Evolutionary conservation across 163 green algal species (phyloP).

Genomic region (Scenedesmus sp.): DNA sequence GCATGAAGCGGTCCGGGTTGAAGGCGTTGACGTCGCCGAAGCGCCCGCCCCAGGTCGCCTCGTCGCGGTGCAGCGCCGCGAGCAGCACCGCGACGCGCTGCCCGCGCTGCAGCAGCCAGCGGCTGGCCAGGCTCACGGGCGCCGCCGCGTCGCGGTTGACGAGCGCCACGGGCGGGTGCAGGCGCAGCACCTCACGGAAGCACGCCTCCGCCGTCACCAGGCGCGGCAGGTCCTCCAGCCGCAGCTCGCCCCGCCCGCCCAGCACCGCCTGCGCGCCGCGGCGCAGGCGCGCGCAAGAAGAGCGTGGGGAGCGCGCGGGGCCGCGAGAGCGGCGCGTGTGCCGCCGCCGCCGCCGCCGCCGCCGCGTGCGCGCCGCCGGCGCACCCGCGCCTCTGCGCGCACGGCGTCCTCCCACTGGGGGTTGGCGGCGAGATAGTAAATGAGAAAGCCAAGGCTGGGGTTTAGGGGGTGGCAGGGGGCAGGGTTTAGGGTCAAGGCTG

Average conservation of each 20-base stretch:
- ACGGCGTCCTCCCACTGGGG: constrained; percentile 18
- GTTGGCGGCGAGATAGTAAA: constrained; percentile 31
- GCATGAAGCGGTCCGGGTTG: constrained; percentile 47
- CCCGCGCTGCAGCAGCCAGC: constrained; percentile 32
- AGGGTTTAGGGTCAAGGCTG: too few species aligned
- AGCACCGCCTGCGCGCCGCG: constrained; percentile 26
- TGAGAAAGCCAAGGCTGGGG: constrained; percentile 28
- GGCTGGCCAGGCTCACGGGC: too few species aligned
- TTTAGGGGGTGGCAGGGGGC: too few species aligned
- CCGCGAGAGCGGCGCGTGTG: too few species aligned
- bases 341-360: too few species aligned
- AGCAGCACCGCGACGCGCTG: constrained; percentile 37
- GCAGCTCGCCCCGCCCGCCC: not conserved
- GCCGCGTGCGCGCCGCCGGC: not conserved
- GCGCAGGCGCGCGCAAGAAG: too few species aligned
- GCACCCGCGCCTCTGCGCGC: constrained; percentile 22
- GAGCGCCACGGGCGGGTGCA: constrained; percentile 24
- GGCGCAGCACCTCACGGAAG: constrained; percentile 42
- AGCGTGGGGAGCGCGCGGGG: too few species aligned
- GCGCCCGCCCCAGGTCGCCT: constrained; percentile 26
- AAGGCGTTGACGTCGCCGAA: constrained; percentile 22
- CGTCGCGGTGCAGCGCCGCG: constrained; percentile 13
- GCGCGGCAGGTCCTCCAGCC: not conserved
- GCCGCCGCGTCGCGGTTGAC: constrained; percentile 25
- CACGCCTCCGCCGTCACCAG: constrained; percentile 40